Evolutionary conservation across 1,139 yeast species (phyloP).

Genomic region (Blastobotrys proliferans): DNA sequence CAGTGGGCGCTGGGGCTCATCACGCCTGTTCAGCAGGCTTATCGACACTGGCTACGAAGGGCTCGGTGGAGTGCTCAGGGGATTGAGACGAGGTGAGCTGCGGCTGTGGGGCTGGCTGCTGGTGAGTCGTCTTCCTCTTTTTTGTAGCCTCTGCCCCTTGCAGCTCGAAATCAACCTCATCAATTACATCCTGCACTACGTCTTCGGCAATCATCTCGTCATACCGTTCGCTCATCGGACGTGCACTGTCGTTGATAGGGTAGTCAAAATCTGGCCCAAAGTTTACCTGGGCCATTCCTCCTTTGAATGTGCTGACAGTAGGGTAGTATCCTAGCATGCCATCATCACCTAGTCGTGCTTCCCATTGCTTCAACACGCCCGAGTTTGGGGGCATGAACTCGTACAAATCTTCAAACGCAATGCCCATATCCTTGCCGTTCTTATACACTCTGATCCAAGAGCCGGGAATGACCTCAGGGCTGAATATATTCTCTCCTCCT

Average conservation of each 20-base stretch:
- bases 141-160: conserved; percentile 21
- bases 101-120: not conserved
- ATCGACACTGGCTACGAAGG: too few relatives aligned
- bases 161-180: conserved; percentile 73
- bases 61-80: too few relatives aligned
- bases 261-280: conserved; percentile 63
- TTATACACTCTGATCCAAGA: conserved; percentile 65
- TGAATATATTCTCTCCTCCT: too few relatives aligned
- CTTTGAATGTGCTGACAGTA: conserved; percentile 75
- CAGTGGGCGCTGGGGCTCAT: too few relatives aligned
- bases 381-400: conserved; percentile 79
- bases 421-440: conserved; percentile 68
- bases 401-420: conserved; percentile 61
- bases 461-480: conserved; percentile 41
- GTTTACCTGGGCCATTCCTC: conserved; percentile 69
- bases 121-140: not conserved
- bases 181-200: conserved; percentile 74
- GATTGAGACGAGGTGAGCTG: too few relatives aligned
- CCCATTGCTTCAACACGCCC: conserved; percentile 26
- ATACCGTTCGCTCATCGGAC: conserved; percentile 58
- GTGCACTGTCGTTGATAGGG: conserved; percentile 34
- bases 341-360: conserved; percentile 48
- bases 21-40: too few relatives aligned
- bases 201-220: conserved; percentile 75
- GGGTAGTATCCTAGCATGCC: conserved; percentile 90